phyloP scores from a whole-genome alignment of 768 basidiomycete species.

The Botryobasidium botryosum region DNA sequence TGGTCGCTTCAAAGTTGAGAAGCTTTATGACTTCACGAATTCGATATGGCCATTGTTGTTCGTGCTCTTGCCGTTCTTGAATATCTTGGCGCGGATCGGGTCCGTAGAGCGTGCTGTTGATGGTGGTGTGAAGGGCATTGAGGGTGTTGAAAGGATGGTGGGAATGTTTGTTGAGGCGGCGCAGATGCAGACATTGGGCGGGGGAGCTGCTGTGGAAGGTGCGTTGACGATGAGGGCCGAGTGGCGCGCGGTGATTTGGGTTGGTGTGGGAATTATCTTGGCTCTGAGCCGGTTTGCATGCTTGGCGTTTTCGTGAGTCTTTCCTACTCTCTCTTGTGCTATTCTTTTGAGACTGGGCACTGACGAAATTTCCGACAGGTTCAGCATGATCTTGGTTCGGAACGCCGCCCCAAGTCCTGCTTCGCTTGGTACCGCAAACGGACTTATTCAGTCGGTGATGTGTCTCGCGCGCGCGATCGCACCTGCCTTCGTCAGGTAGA shows the following conservation, averaged over 20 bases:
- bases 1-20: constrained; percentile 8
- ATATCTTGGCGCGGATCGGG: constrained; percentile 4
- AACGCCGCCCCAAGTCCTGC: constrained; percentile 17
- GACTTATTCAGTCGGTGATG: constrained; percentile 20
- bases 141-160: no score
- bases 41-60: constrained; percentile 11
- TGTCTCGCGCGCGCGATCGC: constrained; percentile 17
- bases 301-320: not conserved
- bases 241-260: constrained; percentile 3
- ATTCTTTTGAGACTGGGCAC: not conserved
- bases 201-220: not conserved
- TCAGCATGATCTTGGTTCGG: constrained; percentile 21
- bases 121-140: no score
- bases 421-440: constrained; percentile 20
- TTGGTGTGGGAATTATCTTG: constrained; percentile 3
- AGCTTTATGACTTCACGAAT: constrained; percentile 10
- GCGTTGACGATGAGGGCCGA: not conserved
- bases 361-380: not conserved
- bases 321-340: not conserved
- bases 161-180: no score
- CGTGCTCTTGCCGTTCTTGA: constrained; percentile 9
- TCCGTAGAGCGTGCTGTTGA: no score
- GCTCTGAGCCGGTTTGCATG: not conserved
- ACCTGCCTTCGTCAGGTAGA: constrained; percentile 14
- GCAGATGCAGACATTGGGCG: no score